phyloP scores from a whole-genome alignment of 805 yeast genomes.

The Torulaspora maleeae region DNA sequence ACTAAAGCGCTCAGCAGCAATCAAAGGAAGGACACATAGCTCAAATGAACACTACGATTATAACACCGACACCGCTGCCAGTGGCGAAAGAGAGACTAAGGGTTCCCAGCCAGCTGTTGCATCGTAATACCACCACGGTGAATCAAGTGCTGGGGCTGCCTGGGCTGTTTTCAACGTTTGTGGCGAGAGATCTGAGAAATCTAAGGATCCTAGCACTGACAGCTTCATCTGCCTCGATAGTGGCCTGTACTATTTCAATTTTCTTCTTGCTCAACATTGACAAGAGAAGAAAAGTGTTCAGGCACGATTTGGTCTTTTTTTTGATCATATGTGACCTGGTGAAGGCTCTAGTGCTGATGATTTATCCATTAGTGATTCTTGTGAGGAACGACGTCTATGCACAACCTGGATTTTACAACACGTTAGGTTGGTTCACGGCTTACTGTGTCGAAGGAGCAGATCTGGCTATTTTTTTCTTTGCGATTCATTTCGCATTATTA shows the following conservation, averaged over 20 bases:
- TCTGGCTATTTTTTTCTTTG: conserved; percentile 73
- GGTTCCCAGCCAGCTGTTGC: conserved; percentile 11
- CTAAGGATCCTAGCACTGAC: conserved; percentile 44
- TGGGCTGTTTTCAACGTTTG: conserved; percentile 32
- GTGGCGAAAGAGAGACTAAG: neutral
- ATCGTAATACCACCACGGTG: conserved; percentile 30
- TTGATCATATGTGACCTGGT: conserved; percentile 68
- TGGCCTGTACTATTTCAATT: conserved; percentile 54
- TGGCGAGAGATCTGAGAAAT: conserved; percentile 13
- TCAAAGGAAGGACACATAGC: neutral
- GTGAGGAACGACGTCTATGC: conserved; percentile 43
- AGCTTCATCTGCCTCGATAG: conserved; percentile 46
- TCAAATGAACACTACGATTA: neutral
- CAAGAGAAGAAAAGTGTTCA: conserved; percentile 55
- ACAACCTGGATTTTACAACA: conserved; percentile 50
- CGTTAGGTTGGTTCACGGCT: conserved; percentile 78
- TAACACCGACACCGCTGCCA: neutral
- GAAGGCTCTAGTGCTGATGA: conserved; percentile 62
- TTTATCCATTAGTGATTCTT: conserved; percentile 61
- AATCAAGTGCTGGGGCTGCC: conserved; percentile 34
- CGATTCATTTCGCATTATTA: conserved; percentile 72
- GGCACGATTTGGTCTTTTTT: conserved; percentile 66
- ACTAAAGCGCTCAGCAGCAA: neutral
- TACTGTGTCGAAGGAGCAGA: conserved; percentile 82
- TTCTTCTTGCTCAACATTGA: conserved; percentile 61